Evolutionary conservation across 495 filamentous ascomycete genomes (phyloP), one percentile per base, ranked within the genome.

Genomic region (Aspergillus saccharolyticus): DNA sequence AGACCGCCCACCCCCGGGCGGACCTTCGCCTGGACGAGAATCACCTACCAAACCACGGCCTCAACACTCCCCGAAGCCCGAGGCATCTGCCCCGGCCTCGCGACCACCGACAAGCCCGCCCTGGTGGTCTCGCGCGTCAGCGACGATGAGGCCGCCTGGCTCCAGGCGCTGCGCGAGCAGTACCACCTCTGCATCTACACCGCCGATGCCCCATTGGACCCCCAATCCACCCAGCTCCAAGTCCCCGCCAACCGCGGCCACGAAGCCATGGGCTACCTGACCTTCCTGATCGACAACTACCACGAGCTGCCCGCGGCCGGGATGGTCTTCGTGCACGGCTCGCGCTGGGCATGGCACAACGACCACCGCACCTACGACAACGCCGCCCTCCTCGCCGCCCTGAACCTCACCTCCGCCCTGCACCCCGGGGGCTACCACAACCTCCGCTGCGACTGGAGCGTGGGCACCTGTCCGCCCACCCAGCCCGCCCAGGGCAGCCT

Each of bases 221-320:
- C 70, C 0, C 9, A 16, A 19, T 42, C 54, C 25, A 54, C 53
- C 4, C 46, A 62, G 25, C 75, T 82, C n/a, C 83, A 83, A 58
- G 79, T 83, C 14, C 83, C 82, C 4, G 73, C 77, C 45, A 85
- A 85, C 59, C 85, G 86, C 63, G 86, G 84, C 39, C 82, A 88
- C 58, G 86, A 89, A 63, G 84, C 82, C 45, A 83, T 87, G 73
- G 73, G 80, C 9, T 89, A 89, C 66, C 73, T 86, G 16, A 85
- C 80, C 21, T 88, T 85, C 67, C 73, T 89, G 47, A 82, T 86
- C 61, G 84, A 87, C 66, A 81, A 85, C 65, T 88, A 88, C 69
- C 76, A 80, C 54, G 53, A 73, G 0, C 75, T 89, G 28, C 83
- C 84, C 15, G 76, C 63, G 3, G 52, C 67, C 0, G 74, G 74